These are phyloP conservation scores for Hypoxylon lienhwacheense DNA, from an alignment of 495 filamentous ascomycete genomes.

Conservation along the genomic window DNA sequence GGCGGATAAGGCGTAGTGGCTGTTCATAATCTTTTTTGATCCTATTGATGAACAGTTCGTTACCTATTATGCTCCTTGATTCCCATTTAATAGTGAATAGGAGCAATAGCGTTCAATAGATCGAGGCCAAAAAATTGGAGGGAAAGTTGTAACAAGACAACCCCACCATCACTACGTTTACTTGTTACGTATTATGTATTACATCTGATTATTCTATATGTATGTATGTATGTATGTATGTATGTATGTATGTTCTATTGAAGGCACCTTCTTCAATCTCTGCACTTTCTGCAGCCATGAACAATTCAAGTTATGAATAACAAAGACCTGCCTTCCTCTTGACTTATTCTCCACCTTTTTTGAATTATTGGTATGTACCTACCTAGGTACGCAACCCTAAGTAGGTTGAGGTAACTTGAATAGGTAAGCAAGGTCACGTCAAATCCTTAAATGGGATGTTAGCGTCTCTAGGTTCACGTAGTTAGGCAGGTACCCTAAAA, in stretches of 20 bases:
- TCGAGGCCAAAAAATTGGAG: conserved; percentile 12
- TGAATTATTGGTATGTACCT: conserved; percentile 4
- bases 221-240: not conserved
- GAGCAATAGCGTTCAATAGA: conserved; percentile 20
- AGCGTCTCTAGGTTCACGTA: not conserved
- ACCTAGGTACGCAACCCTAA: not conserved
- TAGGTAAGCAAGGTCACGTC: not conserved
- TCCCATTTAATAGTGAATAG: conserved; percentile 1
- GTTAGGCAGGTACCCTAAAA: conserved; percentile 17
- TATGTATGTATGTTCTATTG: not conserved
- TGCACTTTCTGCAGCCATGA: not conserved
- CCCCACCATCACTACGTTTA: no score
- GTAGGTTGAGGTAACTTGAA: no score
- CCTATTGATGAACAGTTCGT: no score
- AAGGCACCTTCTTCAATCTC: not conserved
- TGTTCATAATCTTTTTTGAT: not conserved
- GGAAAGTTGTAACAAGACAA: conserved; percentile 7
- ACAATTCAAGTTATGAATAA: no score
- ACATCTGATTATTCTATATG: not conserved
- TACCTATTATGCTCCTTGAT: no score
- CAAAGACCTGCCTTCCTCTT: not conserved
- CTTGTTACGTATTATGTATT: no score
- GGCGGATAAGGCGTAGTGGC: conserved; percentile 27
- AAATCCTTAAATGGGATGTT: conserved; percentile 7
- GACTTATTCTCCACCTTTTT: not conserved